A percentile compares a stretch with the other conserved stretches of the same genome.
These are phyloP conservation scores for Apium graveolens DNA, from an alignment of 129 eudicot species.

Conservation along the genomic window DNA sequence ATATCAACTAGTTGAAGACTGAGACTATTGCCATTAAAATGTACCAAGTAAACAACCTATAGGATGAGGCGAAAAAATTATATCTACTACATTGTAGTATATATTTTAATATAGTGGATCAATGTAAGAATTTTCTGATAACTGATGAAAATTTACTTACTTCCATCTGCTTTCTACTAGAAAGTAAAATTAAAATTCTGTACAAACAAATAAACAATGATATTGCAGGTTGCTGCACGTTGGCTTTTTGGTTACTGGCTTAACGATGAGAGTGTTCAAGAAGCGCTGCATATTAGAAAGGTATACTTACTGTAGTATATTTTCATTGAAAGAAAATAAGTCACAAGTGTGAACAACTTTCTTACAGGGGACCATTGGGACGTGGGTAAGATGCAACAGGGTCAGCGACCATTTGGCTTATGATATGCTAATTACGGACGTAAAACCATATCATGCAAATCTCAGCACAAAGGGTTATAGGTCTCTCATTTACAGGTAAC, in stretches of 20 bases:
- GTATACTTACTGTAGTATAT: conserved; percentile 13
- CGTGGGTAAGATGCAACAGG: conserved; percentile 36
- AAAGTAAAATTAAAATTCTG: background rate
- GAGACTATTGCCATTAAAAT: background rate
- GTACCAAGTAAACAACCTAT: background rate
- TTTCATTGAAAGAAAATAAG: background rate
- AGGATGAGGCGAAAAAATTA: background rate
- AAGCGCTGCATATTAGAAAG: conserved; percentile 48
- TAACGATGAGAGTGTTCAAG: conserved; percentile 27
- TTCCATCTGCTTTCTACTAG: background rate
- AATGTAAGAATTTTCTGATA: background rate
- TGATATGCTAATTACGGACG: conserved; percentile 1
- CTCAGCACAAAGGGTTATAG: too few species aligned
- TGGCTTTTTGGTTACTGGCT: conserved; percentile 25
- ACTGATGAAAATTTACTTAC: background rate
- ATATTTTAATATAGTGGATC: background rate
- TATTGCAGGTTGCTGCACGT: conserved; percentile 23
- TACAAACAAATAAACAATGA: too few species aligned
- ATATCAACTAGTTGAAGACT: background rate
- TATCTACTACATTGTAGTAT: background rate
- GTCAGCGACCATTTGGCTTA: conserved; percentile 11
- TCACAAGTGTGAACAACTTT: background rate
- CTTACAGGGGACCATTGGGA: conserved; percentile 20
- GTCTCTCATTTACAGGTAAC: too few species aligned
- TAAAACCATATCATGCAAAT: background rate